A percentile compares a stretch with the other conserved stretches of the same genome.
phyloP scores from a whole-genome alignment of 768 basidiomycete species.

The Dentipellis sp. region DNA sequence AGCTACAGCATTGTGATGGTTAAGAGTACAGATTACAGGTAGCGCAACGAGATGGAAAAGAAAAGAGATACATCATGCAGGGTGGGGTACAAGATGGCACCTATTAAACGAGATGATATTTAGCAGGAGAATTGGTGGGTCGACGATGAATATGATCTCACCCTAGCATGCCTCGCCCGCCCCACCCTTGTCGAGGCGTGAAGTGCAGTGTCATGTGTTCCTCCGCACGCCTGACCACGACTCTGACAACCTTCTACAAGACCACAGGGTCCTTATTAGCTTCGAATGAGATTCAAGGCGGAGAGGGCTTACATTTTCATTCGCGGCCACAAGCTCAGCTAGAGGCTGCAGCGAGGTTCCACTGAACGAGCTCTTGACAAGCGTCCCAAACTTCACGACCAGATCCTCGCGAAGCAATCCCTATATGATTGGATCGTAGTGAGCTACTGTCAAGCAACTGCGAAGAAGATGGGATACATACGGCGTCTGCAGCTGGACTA shows the following conservation, averaged over 20 bases:
- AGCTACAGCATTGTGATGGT: too few species aligned
- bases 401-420: constrained; percentile 62
- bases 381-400: constrained; percentile 60
- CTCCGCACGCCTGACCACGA: constrained; percentile 47
- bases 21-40: not conserved
- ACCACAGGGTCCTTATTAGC: not conserved
- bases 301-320: constrained; percentile 58
- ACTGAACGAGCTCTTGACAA: constrained; percentile 46
- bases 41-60: not conserved
- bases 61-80: not conserved
- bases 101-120: not conserved
- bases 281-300: not conserved
- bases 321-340: constrained; percentile 61
- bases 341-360: constrained; percentile 56
- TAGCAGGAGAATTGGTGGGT: not conserved
- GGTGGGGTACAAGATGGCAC: constrained; percentile 10
- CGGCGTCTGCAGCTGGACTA: constrained; percentile 80
- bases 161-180: constrained; percentile 82
- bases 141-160: constrained; percentile 18
- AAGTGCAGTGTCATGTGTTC: constrained; percentile 42
- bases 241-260: constrained; percentile 44
- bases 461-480: constrained; percentile 27
- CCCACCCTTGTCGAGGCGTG: constrained; percentile 72
- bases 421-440: constrained; percentile 28
- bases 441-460: not conserved